Conservation (phyloP, 257 asterid species). For the Petunia secreta region DNA sequence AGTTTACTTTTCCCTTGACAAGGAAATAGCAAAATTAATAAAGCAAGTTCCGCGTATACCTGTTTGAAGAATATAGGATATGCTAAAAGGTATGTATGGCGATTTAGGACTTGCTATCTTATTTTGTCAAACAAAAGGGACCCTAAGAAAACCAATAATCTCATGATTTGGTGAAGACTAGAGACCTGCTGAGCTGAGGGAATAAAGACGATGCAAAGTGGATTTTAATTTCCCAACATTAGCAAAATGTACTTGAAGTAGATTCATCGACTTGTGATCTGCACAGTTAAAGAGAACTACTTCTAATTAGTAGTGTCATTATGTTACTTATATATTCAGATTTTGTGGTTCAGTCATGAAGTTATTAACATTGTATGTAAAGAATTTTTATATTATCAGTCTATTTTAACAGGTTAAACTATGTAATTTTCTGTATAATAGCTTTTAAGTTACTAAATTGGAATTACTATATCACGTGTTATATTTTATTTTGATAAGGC, state of each 20-base stretch:
- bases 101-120: slow-evolving; percentile 23
- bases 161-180: slow-evolving; percentile 40
- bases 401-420: no score
- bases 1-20: not conserved
- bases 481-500: no score
- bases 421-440: no score
- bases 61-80: slow-evolving; percentile 10
- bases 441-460: no score
- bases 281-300: not conserved
- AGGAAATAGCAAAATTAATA: not conserved
- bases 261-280: not conserved
- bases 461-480: no score
- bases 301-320: not conserved
- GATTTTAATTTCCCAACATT: slow-evolving; percentile 37
- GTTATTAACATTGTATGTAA: no score
- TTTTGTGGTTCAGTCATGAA: no score
- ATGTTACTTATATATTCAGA: no score
- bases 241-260: not conserved
- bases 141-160: slow-evolving; percentile 14
- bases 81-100: not conserved
- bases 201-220: slow-evolving; percentile 4
- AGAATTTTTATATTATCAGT: no score
- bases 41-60: slow-evolving; percentile 4
- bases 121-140: slow-evolving; percentile 37
- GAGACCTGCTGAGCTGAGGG: not conserved